Base-by-base conservation (phyloP, 179 eudicot species). In the Beta macrorhiza region DNA sequence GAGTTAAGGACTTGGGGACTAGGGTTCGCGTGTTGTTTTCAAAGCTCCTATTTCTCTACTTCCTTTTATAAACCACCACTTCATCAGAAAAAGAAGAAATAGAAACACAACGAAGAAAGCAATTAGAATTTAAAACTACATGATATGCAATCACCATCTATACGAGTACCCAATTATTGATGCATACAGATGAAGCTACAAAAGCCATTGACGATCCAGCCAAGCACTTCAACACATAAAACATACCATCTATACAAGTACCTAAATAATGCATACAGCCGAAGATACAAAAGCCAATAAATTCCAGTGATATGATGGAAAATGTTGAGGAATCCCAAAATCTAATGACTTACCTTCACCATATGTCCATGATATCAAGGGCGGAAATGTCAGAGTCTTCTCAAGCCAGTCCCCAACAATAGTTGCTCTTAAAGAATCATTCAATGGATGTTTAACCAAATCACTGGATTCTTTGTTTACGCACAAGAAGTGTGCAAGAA, bases 361-460 rank as follows among this genome's bases (percentile, higher is more conserved):
- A 67, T 91, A 80, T 80, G 87, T 83, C 97, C 97, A 94, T 8
- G 92, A 70, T 77, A 84, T 84, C 83, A 90, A 80, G 65, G 97
- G 84, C 51, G 97, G 92, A 81, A 92, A 92, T 17, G 82, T 77
- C 74, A 87, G 63, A 75, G 91, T 78, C 89, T 81, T 90, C 80
- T 85, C 89, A 76, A 96, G 93, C 99, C 99, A 96, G 51, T 89
- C 93, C 83, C 83, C 83, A 68, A 95, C 85, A 67, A 79, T 76
- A 75, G 80, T 85, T 78, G 81, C 88, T 63, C 79, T 80, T 56
- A 76, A 82, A 15, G 89, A 78, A 81, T 86, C 88, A 81, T 83
- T 72, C 78, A 80, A 83, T 76, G 85, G 83, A 73, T 87, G 76
- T 56, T 72, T 69, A 65, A 63, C 84, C 74, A 37, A 25, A 69